A percentile compares a stretch with the other conserved stretches of the same genome.
Conservation (phyloP, 2,329 filamentous ascomycete species). For the Sporothrix pseudoabietina region DNA sequence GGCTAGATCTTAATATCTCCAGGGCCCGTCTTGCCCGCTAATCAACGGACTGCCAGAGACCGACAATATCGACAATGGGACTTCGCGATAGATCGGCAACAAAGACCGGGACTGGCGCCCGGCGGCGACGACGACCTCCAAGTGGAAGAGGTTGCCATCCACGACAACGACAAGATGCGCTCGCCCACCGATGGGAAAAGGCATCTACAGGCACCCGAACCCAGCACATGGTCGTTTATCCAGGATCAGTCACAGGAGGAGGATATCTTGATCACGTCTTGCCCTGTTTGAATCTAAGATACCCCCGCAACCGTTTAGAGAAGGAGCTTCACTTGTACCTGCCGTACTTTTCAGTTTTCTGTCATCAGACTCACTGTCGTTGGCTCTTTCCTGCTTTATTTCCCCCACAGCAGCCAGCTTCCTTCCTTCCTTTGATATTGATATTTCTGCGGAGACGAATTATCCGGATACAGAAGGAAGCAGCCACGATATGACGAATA, state of each 20-base stretch:
- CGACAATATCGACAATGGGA: background rate
- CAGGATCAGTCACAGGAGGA: no score
- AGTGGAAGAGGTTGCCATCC: background rate
- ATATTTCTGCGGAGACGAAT: background rate
- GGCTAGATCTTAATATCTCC: background rate
- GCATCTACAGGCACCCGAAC: background rate
- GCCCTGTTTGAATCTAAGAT: background rate
- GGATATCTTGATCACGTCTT: background rate
- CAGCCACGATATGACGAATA: background rate
- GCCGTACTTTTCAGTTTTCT: background rate
- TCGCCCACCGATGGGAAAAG: background rate
- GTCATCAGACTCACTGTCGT: background rate
- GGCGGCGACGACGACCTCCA: background rate
- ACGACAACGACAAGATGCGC: background rate
- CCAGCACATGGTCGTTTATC: background rate
- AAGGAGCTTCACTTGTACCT: background rate
- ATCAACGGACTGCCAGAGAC: background rate
- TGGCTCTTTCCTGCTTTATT: constrained; percentile 4
- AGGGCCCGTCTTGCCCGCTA: background rate
- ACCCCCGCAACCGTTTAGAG: background rate
- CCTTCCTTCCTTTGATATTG: no score
- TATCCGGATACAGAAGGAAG: constrained; percentile 18
- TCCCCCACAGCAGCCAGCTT: background rate
- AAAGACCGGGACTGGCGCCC: background rate
- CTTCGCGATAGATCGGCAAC: background rate